Evolutionary conservation across 1,139 yeast genomes (phyloP).

Genomic region (Zygoascus meyerae): DNA sequence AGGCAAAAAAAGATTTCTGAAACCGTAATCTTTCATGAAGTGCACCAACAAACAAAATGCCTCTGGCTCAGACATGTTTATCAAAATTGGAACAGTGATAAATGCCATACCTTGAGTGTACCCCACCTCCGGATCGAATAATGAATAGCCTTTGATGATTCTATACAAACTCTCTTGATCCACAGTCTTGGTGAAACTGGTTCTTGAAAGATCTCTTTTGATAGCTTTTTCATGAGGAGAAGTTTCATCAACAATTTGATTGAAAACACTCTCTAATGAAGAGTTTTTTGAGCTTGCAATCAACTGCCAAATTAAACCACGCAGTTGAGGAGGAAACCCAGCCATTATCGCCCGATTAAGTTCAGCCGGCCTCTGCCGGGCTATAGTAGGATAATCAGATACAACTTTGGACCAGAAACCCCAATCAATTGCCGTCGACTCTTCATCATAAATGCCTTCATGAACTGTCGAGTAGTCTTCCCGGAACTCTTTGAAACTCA

Average conservation of each 20-base stretch:
- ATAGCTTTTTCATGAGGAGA: conserved; percentile 74
- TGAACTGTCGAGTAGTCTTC: conserved; percentile 28
- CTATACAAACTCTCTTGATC: conserved; percentile 56
- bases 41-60: conserved; percentile 76
- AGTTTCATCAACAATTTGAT: conserved; percentile 45
- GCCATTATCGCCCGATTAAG: conserved; percentile 55
- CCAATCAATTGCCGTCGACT: conserved; percentile 58
- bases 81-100: conserved; percentile 73
- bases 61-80: conserved; percentile 77
- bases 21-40: conserved; percentile 76
- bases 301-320: conserved; percentile 91
- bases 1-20: conserved; percentile 71
- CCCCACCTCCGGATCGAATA: conserved; percentile 89
- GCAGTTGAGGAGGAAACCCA: conserved; percentile 79
- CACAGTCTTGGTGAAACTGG: conserved; percentile 62
- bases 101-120: conserved; percentile 98
- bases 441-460: conserved; percentile 23
- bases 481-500: conserved; percentile 48
- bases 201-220: conserved; percentile 74
- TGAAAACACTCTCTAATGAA: conserved; percentile 63
- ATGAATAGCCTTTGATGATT: conserved; percentile 76
- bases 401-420: conserved; percentile 83
- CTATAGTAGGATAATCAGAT: conserved; percentile 64
- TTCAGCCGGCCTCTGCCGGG: conserved; percentile 52
- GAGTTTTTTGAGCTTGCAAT: conserved; percentile 74